These are phyloP conservation scores for Emydomyces testavorans DNA, from an alignment of 2,329 filamentous ascomycete species.

Conservation along the genomic window DNA sequence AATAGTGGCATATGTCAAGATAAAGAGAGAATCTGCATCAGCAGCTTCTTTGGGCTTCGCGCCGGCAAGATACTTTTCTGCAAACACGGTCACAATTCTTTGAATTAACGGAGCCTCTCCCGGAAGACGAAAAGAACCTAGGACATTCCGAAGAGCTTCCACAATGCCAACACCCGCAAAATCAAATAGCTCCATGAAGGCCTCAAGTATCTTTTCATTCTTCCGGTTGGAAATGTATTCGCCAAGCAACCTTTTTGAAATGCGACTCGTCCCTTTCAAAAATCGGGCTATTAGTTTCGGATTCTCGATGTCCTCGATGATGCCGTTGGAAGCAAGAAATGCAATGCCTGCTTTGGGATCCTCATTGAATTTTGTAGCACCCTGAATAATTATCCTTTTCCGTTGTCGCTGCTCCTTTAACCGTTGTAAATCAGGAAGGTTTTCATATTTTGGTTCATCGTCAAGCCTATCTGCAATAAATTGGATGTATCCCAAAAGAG, in stretches of 20 bases:
- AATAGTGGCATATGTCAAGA: slow-evolving; percentile 91
- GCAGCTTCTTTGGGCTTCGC: slow-evolving; percentile 62
- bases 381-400: slow-evolving; percentile 82
- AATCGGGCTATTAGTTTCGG: slow-evolving; percentile 74
- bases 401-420: slow-evolving; percentile 62
- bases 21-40: slow-evolving; percentile 76
- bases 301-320: slow-evolving; percentile 66
- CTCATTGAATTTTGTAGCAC: slow-evolving; percentile 87
- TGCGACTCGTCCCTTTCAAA: slow-evolving; percentile 69
- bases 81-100: slow-evolving; percentile 76
- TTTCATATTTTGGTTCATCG: slow-evolving; percentile 52
- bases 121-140: slow-evolving; percentile 85
- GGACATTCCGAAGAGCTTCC: slow-evolving; percentile 73
- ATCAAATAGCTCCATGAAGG: slow-evolving; percentile 78
- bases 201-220: slow-evolving; percentile 72
- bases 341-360: slow-evolving; percentile 80
- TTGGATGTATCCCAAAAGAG: slow-evolving; percentile 79
- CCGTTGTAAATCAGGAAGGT: slow-evolving; percentile 52
- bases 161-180: slow-evolving; percentile 79
- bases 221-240: slow-evolving; percentile 87
- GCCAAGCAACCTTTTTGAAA: slow-evolving; percentile 83
- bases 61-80: slow-evolving; percentile 67
- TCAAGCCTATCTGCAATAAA: slow-evolving; percentile 80
- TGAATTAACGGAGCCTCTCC: slow-evolving; percentile 90
- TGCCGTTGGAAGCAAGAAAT: slow-evolving; percentile 71